Conservation (phyloP, 1,284 basidiomycete species). For the Stereum hirsutum region DNA sequence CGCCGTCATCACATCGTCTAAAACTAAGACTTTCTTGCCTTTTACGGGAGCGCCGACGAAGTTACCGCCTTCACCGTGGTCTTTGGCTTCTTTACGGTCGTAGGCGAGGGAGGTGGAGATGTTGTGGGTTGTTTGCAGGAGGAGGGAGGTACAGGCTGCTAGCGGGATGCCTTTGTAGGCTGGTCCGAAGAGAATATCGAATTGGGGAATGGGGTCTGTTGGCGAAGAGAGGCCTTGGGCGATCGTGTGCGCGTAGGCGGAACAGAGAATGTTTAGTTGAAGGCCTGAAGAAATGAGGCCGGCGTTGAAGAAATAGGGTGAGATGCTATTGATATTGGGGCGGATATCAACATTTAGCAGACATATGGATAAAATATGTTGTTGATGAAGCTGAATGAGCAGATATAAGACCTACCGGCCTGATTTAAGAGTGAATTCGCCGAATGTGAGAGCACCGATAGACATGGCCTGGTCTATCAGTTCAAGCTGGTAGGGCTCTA, state of each 20-base stretch:
- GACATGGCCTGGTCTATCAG: conserved; percentile 38
- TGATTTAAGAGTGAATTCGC: conserved; percentile 88
- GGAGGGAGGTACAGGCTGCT: conserved; percentile 80
- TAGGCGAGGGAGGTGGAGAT: conserved; percentile 80
- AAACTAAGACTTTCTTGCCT: conserved; percentile 76
- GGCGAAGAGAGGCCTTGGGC: conserved; percentile 26
- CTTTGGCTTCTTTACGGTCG: conserved; percentile 94
- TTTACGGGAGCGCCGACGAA: conserved; percentile 82
- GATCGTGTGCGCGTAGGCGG: conserved; percentile 87
- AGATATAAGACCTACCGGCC: conserved; percentile 59
- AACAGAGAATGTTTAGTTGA: conserved; percentile 72
- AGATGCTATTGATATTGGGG: conserved; percentile 50
- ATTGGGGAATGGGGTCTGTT: conserved; percentile 44
- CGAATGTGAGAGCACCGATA: conserved; percentile 78
- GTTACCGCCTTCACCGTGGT: conserved; percentile 93
- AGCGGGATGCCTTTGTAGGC: conserved; percentile 98
- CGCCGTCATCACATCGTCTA: conserved; percentile 97
- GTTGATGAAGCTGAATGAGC: not conserved
- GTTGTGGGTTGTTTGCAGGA: conserved; percentile 60
- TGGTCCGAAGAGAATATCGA: conserved; percentile 93
- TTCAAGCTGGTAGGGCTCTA: conserved; percentile 31
- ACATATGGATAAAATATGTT: not conserved
- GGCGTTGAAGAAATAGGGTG: conserved; percentile 97
- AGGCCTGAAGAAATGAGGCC: conserved; percentile 82
- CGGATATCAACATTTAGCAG: too few relatives aligned